Conservation (phyloP, 148 eudicot species). For the Gaultheria prostrata region DNA sequence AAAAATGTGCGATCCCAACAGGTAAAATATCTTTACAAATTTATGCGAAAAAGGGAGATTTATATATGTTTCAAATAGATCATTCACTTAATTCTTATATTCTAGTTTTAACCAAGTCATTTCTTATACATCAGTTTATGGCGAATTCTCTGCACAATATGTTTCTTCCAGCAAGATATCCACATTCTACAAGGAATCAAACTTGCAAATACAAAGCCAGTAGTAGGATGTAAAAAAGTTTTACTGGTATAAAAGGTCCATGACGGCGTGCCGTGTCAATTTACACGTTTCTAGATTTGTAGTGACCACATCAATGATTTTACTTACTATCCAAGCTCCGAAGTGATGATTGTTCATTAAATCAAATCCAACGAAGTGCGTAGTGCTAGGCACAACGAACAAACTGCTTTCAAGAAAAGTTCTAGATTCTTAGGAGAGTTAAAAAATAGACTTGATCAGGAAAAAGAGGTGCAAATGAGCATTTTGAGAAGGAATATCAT, state of each 20-base stretch:
- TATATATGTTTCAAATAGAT: neutral
- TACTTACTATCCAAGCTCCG: neutral
- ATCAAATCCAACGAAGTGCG: neutral
- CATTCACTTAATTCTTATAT: neutral
- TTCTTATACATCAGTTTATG: neutral
- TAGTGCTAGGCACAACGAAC: neutral
- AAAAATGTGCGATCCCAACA: neutral
- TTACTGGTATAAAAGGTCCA: neutral
- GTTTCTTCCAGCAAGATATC: neutral
- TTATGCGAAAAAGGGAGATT: neutral
- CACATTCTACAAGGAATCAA: neutral
- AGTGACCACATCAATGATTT: neutral
- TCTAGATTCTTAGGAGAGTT: neutral
- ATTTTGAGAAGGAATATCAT: neutral
- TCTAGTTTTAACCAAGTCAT: neutral
- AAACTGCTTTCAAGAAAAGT: neutral
- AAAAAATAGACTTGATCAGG: neutral
- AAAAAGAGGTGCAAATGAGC: neutral
- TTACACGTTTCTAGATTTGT: neutral
- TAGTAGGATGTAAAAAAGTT: neutral
- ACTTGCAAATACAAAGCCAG: neutral
- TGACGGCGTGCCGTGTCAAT: neutral
- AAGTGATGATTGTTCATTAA: neutral
- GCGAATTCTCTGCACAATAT: neutral
- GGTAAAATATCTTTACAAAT: neutral